Evolutionary conservation across 306 rosid genomes (phyloP).

Genomic region (Canavalia gladiata): DNA sequence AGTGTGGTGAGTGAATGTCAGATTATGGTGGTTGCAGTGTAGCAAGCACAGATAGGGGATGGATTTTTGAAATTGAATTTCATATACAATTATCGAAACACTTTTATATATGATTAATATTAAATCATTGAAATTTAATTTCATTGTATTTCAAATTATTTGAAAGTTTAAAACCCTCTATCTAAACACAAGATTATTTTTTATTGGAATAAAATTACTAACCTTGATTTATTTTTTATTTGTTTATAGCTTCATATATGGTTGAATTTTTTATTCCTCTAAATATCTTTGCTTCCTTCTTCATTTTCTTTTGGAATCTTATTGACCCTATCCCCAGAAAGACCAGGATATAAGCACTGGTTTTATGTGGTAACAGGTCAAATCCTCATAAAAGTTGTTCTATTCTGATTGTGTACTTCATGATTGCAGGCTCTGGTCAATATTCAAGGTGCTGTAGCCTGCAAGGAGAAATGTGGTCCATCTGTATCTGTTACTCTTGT

Average conservation of each 20-base stretch:
- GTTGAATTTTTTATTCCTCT: slow-evolving; percentile 22
- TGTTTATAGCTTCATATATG: slow-evolving; percentile 6
- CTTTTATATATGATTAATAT: slow-evolving; percentile 26
- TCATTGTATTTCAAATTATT: slow-evolving; percentile 23
- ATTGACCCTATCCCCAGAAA: background rate
- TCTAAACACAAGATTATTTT: background rate
- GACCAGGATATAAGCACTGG: slow-evolving; percentile 20
- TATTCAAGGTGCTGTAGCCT: slow-evolving; percentile 73
- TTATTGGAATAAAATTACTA: slow-evolving; percentile 13
- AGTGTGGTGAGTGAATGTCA: slow-evolving; percentile 26
- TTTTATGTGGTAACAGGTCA: background rate
- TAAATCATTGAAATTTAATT: slow-evolving; percentile 14
- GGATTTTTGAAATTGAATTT: slow-evolving; percentile 31
- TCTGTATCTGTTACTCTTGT: slow-evolving; percentile 80
- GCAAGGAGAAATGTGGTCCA: slow-evolving; percentile 88
- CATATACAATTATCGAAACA: slow-evolving; percentile 14
- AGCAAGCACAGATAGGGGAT: background rate
- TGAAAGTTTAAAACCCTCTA: background rate
- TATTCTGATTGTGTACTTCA: slow-evolving; percentile 36
- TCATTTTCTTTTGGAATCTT: slow-evolving; percentile 38
- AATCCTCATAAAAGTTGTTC: slow-evolving; percentile 22
- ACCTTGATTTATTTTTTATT: slow-evolving; percentile 10
- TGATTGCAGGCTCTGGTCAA: slow-evolving; percentile 86
- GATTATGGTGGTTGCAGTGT: slow-evolving; percentile 30
- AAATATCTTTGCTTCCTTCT: slow-evolving; percentile 12